A percentile compares a stretch with the other conserved stretches of the same genome.
phyloP scores from a whole-genome alignment of 2,329 filamentous ascomycete genomes.

The Ascochyta rabiei region DNA sequence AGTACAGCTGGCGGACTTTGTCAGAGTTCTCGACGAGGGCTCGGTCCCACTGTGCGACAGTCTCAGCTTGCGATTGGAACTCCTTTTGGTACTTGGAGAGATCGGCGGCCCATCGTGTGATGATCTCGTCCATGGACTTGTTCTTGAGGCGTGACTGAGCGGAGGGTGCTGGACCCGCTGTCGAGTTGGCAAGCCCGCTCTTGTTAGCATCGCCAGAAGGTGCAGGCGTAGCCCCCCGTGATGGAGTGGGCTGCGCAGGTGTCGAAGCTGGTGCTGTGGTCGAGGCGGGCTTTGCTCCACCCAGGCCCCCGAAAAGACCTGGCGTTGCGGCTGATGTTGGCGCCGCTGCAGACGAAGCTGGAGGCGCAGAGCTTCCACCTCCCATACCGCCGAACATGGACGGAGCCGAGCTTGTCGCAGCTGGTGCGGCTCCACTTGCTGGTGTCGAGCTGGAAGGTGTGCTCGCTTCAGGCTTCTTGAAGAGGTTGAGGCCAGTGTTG shows the following conservation, averaged over 20 bases:
- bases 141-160: slow-evolving; percentile 88
- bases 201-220: slow-evolving; percentile 32
- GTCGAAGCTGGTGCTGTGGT: slow-evolving; percentile 30
- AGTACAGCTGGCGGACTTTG: slow-evolving; percentile 92
- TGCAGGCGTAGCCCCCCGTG: slow-evolving; percentile 25
- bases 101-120: slow-evolving; percentile 95
- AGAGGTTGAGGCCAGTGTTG: slow-evolving; percentile 22
- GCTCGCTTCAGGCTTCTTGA: slow-evolving; percentile 21
- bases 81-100: slow-evolving; percentile 96
- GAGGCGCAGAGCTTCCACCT: slow-evolving; percentile 22
- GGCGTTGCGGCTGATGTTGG: slow-evolving; percentile 19
- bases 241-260: slow-evolving; percentile 18
- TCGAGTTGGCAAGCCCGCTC: slow-evolving; percentile 70
- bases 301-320: slow-evolving; percentile 25
- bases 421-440: slow-evolving; percentile 26
- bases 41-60: slow-evolving; percentile 89
- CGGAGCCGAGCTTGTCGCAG: slow-evolving; percentile 25
- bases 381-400: slow-evolving; percentile 29
- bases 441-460: slow-evolving; percentile 26
- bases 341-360: slow-evolving; percentile 27
- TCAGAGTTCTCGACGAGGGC: slow-evolving; percentile 91
- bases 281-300: slow-evolving; percentile 23
- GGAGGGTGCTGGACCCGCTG: slow-evolving; percentile 78
- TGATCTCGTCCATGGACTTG: slow-evolving; percentile 99
- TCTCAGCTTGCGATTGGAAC: slow-evolving; percentile 87